Base-by-base conservation (phyloP, 2,329 filamentous ascomycete species). In the Catunica adiposa region DNA sequence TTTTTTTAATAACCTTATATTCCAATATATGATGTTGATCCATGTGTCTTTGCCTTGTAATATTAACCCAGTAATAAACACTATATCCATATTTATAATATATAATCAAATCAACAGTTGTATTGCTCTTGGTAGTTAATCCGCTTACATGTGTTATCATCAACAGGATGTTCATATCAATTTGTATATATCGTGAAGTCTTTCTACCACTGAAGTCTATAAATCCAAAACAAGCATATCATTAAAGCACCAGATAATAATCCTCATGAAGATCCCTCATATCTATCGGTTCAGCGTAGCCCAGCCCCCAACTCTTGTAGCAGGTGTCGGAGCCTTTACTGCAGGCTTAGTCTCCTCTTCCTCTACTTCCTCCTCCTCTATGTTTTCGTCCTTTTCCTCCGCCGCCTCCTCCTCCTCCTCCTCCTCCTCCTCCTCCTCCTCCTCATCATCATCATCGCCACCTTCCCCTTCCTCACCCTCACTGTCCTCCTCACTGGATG, bases 401-500 rank as follows among this genome's bases (percentile, higher is more conserved):
- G 2, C 29, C 50, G 1, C 65, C 68, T 66, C 68, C 0, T 64
- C n/a, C n/a, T n/a, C n/a, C n/a, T n/a, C 69, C 0, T 68, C 71
- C 0, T 67, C 71, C 1, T 69, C 70, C 0, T 67, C 70, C 0
- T 70, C 70, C 1, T 68, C 73, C n/a, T 61, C 65, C 1, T 60
- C 64, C 1, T 63, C 66, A 1, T 60, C 65, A 1, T 63, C 68
- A 1, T 62, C 67, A 0, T 62, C 67, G 2, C 29, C 50, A 1
- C 65, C 68, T 0, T 66, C 68, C 0, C 64, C 68, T 0, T 66
- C 68, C 0, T 64, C 69, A 0, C 68, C 71, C 0, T 67, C 71
- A 1, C 69, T 70, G 0, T 67, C 70, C 0, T 70, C 70, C 1
- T 68, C 73, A 0, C 66, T 71, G 0, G 67, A 71, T 0, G 69